phyloP scores from a whole-genome alignment of 2,329 filamentous ascomycete species.

The Nannizzia gypsea region DNA sequence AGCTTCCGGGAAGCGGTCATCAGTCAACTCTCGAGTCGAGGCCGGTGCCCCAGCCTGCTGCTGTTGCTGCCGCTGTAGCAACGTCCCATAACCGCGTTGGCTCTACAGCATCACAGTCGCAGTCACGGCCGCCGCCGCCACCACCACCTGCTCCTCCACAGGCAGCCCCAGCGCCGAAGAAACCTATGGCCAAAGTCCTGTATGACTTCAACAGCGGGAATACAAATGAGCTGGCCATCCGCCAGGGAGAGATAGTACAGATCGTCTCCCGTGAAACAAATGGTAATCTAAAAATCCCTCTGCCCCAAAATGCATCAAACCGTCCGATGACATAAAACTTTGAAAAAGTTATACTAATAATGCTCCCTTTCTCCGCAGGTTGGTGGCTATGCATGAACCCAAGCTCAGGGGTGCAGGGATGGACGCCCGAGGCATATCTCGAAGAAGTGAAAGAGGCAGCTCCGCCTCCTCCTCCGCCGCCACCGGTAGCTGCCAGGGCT shows the following conservation, averaged over 20 bases:
- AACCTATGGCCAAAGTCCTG: constrained; percentile 74
- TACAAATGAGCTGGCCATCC: constrained; percentile 73
- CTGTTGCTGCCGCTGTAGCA: constrained; percentile 15
- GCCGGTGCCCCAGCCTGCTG: constrained; percentile 35
- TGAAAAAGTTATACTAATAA: no score
- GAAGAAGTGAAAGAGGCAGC: constrained; percentile 55
- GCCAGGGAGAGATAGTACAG: constrained; percentile 68
- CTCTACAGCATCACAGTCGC: constrained; percentile 44
- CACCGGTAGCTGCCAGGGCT: constrained; percentile 36
- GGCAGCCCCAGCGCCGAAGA: constrained; percentile 48
- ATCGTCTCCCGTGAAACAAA: constrained; percentile 92
- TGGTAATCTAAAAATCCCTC: constrained; percentile 56
- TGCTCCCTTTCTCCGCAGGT: no score
- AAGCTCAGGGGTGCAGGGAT: constrained; percentile 62
- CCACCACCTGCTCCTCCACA: constrained; percentile 56
- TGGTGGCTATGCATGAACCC: constrained; percentile 88
- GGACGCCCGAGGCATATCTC: constrained; percentile 89
- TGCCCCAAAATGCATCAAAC: no score
- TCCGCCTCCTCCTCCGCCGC: constrained; percentile 46
- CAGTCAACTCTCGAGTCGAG: constrained; percentile 29
- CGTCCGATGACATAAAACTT: no score
- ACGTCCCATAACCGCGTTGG: constrained; percentile 44
- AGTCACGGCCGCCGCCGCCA: constrained; percentile 54
- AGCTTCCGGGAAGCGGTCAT: constrained; percentile 20
- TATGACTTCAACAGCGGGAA: constrained; percentile 85